Percentiles rank a stretch among this genome's conserved stretches.
phyloP scores from a whole-genome alignment of 2,329 filamentous ascomycete genomes.

The Talaromyces marneffei region DNA sequence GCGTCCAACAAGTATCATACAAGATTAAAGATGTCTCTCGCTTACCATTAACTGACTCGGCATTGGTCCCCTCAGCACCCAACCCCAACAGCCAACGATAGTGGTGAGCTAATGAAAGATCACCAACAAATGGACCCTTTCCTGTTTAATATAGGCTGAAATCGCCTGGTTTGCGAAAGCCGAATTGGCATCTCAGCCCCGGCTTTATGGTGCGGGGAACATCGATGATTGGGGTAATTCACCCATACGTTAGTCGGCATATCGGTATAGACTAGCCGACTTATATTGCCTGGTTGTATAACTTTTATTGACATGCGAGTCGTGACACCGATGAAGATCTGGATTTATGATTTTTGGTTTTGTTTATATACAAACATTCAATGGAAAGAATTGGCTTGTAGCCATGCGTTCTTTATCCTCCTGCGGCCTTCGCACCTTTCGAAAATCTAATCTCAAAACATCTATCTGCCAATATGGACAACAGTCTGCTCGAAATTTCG shows the following conservation, averaged over 20 bases:
- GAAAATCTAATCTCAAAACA: neutral
- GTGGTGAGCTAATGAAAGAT: too few species aligned
- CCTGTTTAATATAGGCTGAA: too few species aligned
- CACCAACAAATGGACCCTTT: too few species aligned
- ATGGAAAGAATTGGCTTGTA: neutral
- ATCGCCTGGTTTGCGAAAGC: too few species aligned
- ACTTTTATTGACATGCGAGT: neutral
- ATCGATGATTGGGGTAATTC: neutral
- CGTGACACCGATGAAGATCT: neutral
- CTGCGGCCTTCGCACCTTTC: neutral
- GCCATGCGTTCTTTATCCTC: neutral
- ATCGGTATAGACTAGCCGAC: neutral
- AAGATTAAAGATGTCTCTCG: too few species aligned
- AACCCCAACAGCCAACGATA: too few species aligned
- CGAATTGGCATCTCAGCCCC: neutral
- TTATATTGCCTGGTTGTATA: neutral
- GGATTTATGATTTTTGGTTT: neutral
- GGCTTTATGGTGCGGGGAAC: constrained; percentile 4
- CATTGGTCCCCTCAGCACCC: too few species aligned
- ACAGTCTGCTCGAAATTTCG: neutral
- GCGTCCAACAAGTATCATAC: too few species aligned
- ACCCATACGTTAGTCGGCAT: neutral
- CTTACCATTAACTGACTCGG: neutral
- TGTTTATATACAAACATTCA: neutral
- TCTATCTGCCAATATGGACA: neutral